phyloP scores from a whole-genome alignment of 768 basidiomycete genomes.

The Galerina sulciceps region DNA sequence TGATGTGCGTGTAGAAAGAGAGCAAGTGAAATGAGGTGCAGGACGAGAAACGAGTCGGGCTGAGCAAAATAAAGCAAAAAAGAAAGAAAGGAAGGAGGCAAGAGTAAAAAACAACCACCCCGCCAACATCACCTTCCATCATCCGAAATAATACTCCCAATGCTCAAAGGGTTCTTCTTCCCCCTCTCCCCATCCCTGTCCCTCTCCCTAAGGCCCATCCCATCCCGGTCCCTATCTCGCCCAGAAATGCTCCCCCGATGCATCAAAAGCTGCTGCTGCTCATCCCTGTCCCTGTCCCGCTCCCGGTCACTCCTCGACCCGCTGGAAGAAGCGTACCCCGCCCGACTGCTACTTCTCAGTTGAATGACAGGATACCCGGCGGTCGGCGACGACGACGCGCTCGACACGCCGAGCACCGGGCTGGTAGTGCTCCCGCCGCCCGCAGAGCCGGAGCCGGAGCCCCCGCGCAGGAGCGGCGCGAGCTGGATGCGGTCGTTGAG shows the following conservation, averaged over 20 bases:
- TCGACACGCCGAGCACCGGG: slow-evolving; percentile 6
- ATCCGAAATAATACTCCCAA: slow-evolving; percentile 73
- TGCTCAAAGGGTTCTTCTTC: slow-evolving; percentile 73
- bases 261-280: slow-evolving; percentile 8
- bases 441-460: background rate
- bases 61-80: no score
- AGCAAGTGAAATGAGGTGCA: no score
- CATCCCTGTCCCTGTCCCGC: slow-evolving; percentile 21
- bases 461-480: slow-evolving; percentile 48
- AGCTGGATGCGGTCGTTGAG: slow-evolving; percentile 54
- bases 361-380: slow-evolving; percentile 34
- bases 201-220: slow-evolving; percentile 19
- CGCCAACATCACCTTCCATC: slow-evolving; percentile 27
- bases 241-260: slow-evolving; percentile 14
- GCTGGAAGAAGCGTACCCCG: slow-evolving; percentile 22
- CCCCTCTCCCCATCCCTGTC: slow-evolving; percentile 24
- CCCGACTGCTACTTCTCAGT: slow-evolving; percentile 37
- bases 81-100: background rate
- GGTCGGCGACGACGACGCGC: background rate
- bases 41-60: no score
- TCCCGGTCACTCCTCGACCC: slow-evolving; percentile 16
- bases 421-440: slow-evolving; percentile 1
- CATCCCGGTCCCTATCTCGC: slow-evolving; percentile 24
- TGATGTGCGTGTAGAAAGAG: no score
- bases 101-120: background rate